phyloP scores from a whole-genome alignment of 495 filamentous ascomycete genomes.

The Hyaloscypha bicolor region DNA sequence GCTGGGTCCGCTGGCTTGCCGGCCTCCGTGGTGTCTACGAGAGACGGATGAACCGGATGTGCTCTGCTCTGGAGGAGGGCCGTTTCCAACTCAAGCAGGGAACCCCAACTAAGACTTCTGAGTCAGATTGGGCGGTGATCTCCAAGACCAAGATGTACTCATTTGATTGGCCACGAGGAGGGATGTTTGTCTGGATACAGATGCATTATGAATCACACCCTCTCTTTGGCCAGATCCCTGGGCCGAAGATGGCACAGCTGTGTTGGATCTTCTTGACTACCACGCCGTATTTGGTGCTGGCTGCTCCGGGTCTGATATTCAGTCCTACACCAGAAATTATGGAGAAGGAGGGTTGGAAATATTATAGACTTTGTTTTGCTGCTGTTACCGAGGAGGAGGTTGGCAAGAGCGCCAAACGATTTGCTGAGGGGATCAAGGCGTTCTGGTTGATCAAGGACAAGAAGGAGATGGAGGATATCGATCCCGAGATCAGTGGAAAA shows the following conservation, averaged over 20 bases:
- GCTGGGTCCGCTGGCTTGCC: slow-evolving; percentile 88
- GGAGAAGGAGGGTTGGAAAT: slow-evolving; percentile 59
- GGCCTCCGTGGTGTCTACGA: slow-evolving; percentile 83
- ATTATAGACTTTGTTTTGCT: slow-evolving; percentile 82
- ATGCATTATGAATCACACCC: slow-evolving; percentile 72
- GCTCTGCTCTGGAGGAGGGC: slow-evolving; percentile 64
- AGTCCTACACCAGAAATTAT: slow-evolving; percentile 59
- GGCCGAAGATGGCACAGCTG: slow-evolving; percentile 53
- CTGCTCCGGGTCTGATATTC: slow-evolving; percentile 72
- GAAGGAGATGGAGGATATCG: slow-evolving; percentile 58
- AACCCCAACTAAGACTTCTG: slow-evolving; percentile 37
- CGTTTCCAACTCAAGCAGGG: slow-evolving; percentile 58
- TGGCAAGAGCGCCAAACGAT: slow-evolving; percentile 54
- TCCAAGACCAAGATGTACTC: slow-evolving; percentile 69
- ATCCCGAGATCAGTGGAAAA: not conserved
- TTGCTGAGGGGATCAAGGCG: slow-evolving; percentile 65
- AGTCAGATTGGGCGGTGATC: slow-evolving; percentile 67
- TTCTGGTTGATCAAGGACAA: slow-evolving; percentile 76
- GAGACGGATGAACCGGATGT: slow-evolving; percentile 78
- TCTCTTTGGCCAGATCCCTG: slow-evolving; percentile 50
- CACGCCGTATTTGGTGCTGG: slow-evolving; percentile 67
- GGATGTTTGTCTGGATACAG: slow-evolving; percentile 90
- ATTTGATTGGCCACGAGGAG: slow-evolving; percentile 79
- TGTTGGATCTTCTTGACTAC: slow-evolving; percentile 75
- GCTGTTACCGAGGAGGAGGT: slow-evolving; percentile 74